Evolutionary conservation across 2,329 filamentous ascomycete species (phyloP).

Genomic region (Fusarium papillatum): DNA sequence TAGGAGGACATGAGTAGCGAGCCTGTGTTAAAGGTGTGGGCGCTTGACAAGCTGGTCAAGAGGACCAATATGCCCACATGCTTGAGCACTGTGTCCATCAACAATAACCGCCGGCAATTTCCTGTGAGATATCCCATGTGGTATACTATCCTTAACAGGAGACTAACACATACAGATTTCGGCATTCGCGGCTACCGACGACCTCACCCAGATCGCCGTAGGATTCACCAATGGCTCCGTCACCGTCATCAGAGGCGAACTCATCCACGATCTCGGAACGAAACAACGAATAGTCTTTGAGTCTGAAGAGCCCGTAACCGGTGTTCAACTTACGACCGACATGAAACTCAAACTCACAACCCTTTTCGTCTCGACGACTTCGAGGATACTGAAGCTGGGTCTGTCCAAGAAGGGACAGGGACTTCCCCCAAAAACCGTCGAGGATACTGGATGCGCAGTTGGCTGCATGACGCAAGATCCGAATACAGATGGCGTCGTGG

Average conservation of each 20-base stretch:
- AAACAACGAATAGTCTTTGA: conserved; percentile 96
- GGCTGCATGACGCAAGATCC: conserved; percentile 94
- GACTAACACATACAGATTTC: conserved; percentile 71
- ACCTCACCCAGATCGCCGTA: conserved; percentile 92
- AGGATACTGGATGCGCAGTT: conserved; percentile 91
- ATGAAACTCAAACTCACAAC: conserved; percentile 70
- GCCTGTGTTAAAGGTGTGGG: conserved; percentile 97
- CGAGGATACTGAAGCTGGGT: conserved; percentile 86
- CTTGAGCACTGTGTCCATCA: conserved; percentile 86
- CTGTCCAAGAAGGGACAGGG: conserved; percentile 93
- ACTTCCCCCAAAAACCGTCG: conserved; percentile 87
- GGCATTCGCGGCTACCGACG: conserved; percentile 88
- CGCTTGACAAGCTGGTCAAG: conserved; percentile 92
- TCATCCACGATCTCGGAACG: conserved; percentile 95
- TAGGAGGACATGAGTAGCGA: conserved; percentile 90
- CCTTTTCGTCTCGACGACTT: conserved; percentile 93
- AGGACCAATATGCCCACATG: conserved; percentile 93
- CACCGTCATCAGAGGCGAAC: conserved; percentile 91
- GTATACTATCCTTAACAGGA: fast-evolving
- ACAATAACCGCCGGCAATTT: conserved; percentile 93
- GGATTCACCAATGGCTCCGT: conserved; percentile 97
- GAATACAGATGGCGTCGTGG: conserved; percentile 85
- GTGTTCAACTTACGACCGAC: conserved; percentile 81
- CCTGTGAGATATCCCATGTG: conserved; percentile 68
- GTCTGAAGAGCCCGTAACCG: conserved; percentile 95